Conservation (phyloP, 2,329 filamentous ascomycete genomes). For the Claviceps digitariae region DNA sequence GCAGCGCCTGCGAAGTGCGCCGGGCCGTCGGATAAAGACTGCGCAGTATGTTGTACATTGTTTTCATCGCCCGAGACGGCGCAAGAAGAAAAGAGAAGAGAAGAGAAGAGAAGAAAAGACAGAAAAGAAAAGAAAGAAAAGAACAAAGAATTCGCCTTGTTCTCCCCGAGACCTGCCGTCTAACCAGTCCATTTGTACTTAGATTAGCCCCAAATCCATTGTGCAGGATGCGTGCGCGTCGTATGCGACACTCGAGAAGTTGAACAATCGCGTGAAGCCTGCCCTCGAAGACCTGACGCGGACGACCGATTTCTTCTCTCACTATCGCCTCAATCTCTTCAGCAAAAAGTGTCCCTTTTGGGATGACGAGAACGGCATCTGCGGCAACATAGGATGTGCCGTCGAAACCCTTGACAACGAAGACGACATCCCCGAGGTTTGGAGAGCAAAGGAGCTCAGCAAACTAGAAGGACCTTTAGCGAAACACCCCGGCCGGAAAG, state of each 20-base stretch:
- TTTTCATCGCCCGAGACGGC: background rate
- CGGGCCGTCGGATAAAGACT: conserved; percentile 29
- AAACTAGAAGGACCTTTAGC: conserved; percentile 86
- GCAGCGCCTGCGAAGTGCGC: conserved; percentile 32
- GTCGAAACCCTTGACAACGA: conserved; percentile 93
- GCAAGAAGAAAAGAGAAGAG: background rate
- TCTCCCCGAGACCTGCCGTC: background rate
- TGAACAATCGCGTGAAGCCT: conserved; percentile 68
- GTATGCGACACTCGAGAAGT: conserved; percentile 73
- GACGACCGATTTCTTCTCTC: conserved; percentile 93
- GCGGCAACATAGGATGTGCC: conserved; percentile 91
- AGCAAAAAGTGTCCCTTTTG: conserved; percentile 94
- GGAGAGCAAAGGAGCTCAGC: conserved; percentile 82
- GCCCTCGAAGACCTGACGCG: conserved; percentile 68
- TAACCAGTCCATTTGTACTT: conserved; percentile 11
- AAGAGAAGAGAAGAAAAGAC: background rate
- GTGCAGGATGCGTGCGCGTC: conserved; percentile 92
- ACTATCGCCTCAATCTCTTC: conserved; percentile 91
- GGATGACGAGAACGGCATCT: conserved; percentile 85
- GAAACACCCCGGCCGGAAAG: conserved; percentile 67
- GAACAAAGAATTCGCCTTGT: background rate
- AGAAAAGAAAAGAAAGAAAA: background rate
- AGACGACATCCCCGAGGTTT: conserved; percentile 81
- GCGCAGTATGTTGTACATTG: conserved; percentile 39
- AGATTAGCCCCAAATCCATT: conserved; percentile 81